A percentile compares a stretch with the other conserved stretches of the same genome.
These are phyloP conservation scores for Austroboletus olivaceoglutinosus DNA, from an alignment of 1,284 basidiomycete species.

Conservation along the genomic window DNA sequence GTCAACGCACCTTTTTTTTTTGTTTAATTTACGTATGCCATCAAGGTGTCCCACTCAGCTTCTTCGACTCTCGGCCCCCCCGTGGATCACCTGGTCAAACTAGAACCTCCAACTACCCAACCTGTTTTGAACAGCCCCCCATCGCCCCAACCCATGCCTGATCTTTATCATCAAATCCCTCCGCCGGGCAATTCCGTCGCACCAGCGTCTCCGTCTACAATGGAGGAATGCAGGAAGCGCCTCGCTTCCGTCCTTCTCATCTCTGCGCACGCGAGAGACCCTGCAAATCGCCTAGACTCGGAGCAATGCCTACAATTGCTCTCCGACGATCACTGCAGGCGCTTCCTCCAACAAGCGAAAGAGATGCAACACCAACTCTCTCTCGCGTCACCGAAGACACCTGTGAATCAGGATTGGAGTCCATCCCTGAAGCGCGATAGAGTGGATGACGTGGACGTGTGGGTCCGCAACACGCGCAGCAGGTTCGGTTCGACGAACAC, in stretches of 20 bases:
- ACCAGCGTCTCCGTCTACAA: constrained; percentile 7
- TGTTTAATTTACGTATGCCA: background rate
- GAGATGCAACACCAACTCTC: constrained; percentile 26
- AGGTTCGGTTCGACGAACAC: constrained; percentile 15
- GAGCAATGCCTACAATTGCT: constrained; percentile 24
- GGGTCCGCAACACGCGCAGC: constrained; percentile 15
- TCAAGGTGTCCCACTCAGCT: constrained; percentile 5
- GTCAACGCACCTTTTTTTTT: constrained; percentile 9
- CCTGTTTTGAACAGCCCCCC: constrained; percentile 12
- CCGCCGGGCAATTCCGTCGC: constrained; percentile 6
- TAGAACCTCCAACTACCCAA: constrained; percentile 9
- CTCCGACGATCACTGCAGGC: constrained; percentile 27
- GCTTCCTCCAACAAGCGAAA: constrained; percentile 21
- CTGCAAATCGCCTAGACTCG: constrained; percentile 9
- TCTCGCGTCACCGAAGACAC: constrained; percentile 5
- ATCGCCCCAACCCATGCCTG: constrained; percentile 1
- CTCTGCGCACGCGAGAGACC: constrained; percentile 15
- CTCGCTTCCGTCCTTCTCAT: constrained; percentile 26
- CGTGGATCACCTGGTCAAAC: constrained; percentile 2
- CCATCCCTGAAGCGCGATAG: constrained; percentile 14
- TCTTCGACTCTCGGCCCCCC: background rate
- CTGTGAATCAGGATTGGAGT: constrained; percentile 2
- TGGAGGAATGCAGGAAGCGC: constrained; percentile 29
- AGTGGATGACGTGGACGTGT: constrained; percentile 10
- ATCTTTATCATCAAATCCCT: constrained; percentile 5